phyloP scores from a whole-genome alignment of 2,329 filamentous ascomycete genomes.

The Colletotrichum sp. region DNA sequence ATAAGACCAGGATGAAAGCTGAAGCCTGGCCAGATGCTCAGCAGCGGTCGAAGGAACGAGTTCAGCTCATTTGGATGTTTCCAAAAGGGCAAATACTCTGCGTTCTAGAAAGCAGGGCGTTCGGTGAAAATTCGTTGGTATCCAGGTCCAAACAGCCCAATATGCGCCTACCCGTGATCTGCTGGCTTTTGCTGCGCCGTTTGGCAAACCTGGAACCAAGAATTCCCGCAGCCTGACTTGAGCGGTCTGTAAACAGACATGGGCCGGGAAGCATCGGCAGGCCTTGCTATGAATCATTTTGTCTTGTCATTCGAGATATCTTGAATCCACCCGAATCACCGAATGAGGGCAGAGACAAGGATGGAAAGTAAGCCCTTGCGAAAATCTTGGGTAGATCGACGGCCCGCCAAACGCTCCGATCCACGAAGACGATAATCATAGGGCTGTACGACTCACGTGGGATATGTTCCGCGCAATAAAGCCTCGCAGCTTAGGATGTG shows the following conservation, averaged over 20 bases:
- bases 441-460: background rate
- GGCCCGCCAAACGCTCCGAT: background rate
- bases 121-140: background rate
- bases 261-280: background rate
- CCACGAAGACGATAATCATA: background rate
- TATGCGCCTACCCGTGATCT: conserved; percentile 1
- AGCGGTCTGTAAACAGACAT: background rate
- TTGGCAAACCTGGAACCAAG: background rate
- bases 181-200: background rate
- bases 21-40: background rate
- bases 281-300: background rate
- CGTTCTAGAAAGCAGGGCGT: background rate
- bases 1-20: background rate
- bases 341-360: background rate
- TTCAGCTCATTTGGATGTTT: background rate
- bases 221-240: background rate
- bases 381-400: background rate
- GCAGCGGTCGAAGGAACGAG: background rate
- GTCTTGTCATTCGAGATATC: background rate
- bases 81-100: background rate
- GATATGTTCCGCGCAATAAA: background rate
- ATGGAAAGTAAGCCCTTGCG: background rate
- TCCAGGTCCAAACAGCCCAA: background rate
- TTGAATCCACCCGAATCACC: background rate
- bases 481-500: too few species aligned